Evolutionary conservation across 2,329 filamentous ascomycete species (phyloP).

Genomic region (Neopestalotiopsis sp.): DNA sequence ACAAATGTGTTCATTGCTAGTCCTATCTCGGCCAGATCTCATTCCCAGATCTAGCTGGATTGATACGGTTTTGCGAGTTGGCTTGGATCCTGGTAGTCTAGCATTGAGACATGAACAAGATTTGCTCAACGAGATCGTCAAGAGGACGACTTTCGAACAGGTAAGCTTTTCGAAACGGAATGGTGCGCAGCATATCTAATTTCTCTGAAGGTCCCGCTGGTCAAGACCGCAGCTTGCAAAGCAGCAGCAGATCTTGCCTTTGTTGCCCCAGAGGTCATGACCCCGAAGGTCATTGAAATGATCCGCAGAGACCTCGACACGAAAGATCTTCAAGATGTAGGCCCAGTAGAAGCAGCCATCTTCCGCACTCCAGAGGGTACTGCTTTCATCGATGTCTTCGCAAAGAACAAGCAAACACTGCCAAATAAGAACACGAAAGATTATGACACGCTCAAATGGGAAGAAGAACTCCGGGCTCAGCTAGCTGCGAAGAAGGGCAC

Average conservation of each 20-base stretch:
- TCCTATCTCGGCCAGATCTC: slow-evolving; percentile 78
- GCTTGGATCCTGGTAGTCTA: slow-evolving; percentile 81
- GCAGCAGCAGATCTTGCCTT: slow-evolving; percentile 92
- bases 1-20: slow-evolving; percentile 78
- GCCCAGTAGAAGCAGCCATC: slow-evolving; percentile 89
- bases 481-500: slow-evolving; percentile 92
- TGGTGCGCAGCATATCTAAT: slow-evolving; percentile 21
- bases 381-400: slow-evolving; percentile 87
- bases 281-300: slow-evolving; percentile 75
- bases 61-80: slow-evolving; percentile 78
- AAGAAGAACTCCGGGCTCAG: slow-evolving; percentile 86
- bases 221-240: slow-evolving; percentile 77
- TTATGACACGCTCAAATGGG: slow-evolving; percentile 96
- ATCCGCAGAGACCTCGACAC: slow-evolving; percentile 76
- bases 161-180: slow-evolving; percentile 30
- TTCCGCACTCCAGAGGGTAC: slow-evolving; percentile 89
- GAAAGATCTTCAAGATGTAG: slow-evolving; percentile 71
- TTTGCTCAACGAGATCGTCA: slow-evolving; percentile 71
- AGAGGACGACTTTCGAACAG: slow-evolving; percentile 53
- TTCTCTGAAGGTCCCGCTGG: slow-evolving; percentile 37
- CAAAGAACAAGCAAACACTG: slow-evolving; percentile 73
- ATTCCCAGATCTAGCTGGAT: slow-evolving; percentile 88
- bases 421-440: slow-evolving; percentile 92
- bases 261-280: slow-evolving; percentile 83
- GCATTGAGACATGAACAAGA: slow-evolving; percentile 66